Evolutionary conservation across 2,329 filamentous ascomycete genomes (phyloP), one percentile per base, ranked within the genome.

Genomic region (Colletotrichum sidae): DNA sequence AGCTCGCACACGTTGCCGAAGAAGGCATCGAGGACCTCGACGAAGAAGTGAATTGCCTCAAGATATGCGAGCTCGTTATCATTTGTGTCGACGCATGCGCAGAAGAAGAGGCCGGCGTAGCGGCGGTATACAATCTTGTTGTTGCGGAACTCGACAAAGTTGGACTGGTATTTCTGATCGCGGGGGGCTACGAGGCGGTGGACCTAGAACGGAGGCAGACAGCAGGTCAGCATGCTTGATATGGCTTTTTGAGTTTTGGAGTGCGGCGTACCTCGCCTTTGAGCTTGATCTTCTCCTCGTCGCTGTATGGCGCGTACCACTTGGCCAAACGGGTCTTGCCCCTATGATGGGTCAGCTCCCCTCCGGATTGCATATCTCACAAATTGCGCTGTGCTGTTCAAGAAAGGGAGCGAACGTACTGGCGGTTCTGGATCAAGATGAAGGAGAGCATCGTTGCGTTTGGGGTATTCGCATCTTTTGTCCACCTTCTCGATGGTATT

Each of bases 1-100:
- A 99, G 85, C 84, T 99, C 96, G 82, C 96, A 99, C 65, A 99
- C 96, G 78, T 99, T 99, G 70, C 96, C 96, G 79, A 99, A 99
- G 82, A 99, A 99, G 74, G 94, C 90, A 84, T 99, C 96, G 73
- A 99, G 86, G 68, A 99, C 96, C 83, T 99, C 96, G 72, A 99
- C 96, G 75, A 99, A 99, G 84, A 99, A 99, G 81, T 99, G 96
- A 75, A 99, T 97, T 7, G 94, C 96, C 81, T 99, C 96, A 65
- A 99, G 86, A 75, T 94, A 98, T 34, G 96, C 95, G 67, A 99
- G 85, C 83, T 99, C 96, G 80, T 98, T 99, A 80, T 99, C 96
- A 79, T 97, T 98, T 55, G 95, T 96, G 81, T 99, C 96, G 76
- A 99, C 96, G 80, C 96, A 98, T 58, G 94, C 96, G 84, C 96